Conservation (phyloP, 116 monocot genomes). For the Cymodocea nodosa region DNA sequence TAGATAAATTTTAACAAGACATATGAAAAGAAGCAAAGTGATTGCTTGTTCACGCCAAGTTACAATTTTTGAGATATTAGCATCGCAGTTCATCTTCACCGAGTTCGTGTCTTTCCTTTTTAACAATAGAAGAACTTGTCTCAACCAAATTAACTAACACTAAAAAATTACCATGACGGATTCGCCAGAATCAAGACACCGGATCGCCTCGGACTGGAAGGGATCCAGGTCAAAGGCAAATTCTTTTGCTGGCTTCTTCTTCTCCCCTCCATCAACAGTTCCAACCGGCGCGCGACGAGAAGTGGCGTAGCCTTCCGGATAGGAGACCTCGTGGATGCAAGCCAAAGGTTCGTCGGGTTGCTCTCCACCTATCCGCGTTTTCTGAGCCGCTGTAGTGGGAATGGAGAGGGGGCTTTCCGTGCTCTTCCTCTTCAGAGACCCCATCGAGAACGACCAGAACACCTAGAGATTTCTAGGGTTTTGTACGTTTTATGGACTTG, state of each 20-base stretch:
- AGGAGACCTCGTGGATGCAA: conserved; percentile 90
- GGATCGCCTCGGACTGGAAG: conserved; percentile 83
- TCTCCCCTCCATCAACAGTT: conserved; percentile 4
- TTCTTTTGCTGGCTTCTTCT: conserved; percentile 49
- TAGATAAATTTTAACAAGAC: too few relatives aligned
- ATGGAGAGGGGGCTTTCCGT: conserved; percentile 6
- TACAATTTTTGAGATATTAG: too few relatives aligned
- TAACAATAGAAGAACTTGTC: too few relatives aligned
- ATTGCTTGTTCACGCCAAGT: too few relatives aligned
- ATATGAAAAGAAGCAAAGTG: too few relatives aligned
- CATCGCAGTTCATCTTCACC: too few relatives aligned
- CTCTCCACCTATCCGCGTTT: conserved; percentile 16
- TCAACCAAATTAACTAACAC: neutral
- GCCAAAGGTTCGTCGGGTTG: conserved; percentile 22
- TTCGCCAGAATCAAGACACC: conserved; percentile 78
- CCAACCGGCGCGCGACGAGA: conserved; percentile 2
- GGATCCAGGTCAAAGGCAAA: conserved; percentile 79
- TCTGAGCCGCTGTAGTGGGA: conserved; percentile 11
- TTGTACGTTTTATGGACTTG: too few relatives aligned
- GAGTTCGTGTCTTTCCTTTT: too few relatives aligned
- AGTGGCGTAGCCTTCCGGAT: conserved; percentile 51
- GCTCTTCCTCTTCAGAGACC: conserved; percentile 54
- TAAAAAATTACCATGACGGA: conserved; percentile 65
- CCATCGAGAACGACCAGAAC: too few relatives aligned
- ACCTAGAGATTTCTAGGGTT: too few relatives aligned